Evolutionary conservation across 352 stramenopile genomes (phyloP).

Genomic region (Phytophthora meadii): DNA sequence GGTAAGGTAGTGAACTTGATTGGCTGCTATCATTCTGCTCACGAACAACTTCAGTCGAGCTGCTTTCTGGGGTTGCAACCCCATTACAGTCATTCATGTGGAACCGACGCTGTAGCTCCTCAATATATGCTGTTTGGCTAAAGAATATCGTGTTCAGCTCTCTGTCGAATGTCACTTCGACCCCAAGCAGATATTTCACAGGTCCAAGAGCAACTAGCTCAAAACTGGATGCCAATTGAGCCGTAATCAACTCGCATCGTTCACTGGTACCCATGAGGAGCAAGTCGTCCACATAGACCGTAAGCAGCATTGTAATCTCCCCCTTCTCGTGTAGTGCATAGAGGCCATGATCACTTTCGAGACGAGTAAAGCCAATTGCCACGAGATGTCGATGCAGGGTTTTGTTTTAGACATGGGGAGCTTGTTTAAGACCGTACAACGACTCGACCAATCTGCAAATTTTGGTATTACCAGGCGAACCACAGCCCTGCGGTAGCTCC

Average conservation of each 20-base stretch:
- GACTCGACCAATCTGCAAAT: slow-evolving; percentile 1
- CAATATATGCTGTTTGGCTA: not conserved
- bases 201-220: not conserved
- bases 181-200: not conserved
- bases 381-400: not conserved
- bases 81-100: not conserved
- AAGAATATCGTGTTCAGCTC: not conserved
- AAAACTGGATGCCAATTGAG: not conserved
- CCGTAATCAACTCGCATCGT: not conserved
- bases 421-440: not conserved
- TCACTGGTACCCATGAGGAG: not conserved
- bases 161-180: not conserved
- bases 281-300: not conserved
- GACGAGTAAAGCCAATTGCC: not conserved
- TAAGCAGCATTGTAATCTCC: not conserved
- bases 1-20: not conserved
- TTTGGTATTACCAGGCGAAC: not conserved
- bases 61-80: not conserved
- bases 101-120: not conserved
- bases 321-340: not conserved
- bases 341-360: slow-evolving; percentile 9
- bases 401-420: not conserved
- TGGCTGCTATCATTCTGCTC: too few relatives aligned
- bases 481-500: not conserved
- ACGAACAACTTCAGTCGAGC: too few relatives aligned